Evolutionary conservation across 306 rosid genomes (phyloP).

Genomic region (Heteromeles arbutifolia): DNA sequence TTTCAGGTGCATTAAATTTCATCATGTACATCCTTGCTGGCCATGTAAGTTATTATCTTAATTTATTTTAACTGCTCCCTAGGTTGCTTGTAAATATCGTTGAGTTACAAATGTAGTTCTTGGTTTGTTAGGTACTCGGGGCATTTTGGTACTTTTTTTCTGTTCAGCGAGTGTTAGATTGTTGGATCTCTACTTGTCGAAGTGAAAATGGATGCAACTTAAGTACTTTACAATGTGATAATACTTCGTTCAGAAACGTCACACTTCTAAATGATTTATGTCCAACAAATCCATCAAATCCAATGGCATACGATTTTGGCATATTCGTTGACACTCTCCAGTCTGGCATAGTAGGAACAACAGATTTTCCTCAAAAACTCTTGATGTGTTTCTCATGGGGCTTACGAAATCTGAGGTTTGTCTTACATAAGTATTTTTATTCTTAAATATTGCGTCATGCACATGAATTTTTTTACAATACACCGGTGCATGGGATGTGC

Average conservation of each 20-base stretch:
- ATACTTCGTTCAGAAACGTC: neutral
- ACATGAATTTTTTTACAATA: too few relatives aligned
- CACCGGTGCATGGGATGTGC: too few relatives aligned
- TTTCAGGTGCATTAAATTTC: too few relatives aligned
- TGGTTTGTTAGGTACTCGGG: constrained; percentile 1
- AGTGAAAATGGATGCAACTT: neutral
- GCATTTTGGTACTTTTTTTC: constrained; percentile 15
- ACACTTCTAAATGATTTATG: neutral
- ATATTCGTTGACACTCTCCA: neutral
- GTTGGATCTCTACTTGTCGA: constrained; percentile 2
- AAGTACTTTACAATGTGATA: neutral
- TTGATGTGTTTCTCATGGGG: constrained; percentile 32
- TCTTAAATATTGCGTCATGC: too few relatives aligned
- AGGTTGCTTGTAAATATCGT: too few relatives aligned
- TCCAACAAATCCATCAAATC: neutral
- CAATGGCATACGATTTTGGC: neutral
- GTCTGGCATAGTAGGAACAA: neutral
- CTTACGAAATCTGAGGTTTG: constrained; percentile 28
- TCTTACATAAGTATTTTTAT: too few relatives aligned
- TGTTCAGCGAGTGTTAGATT: neutral
- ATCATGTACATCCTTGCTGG: too few relatives aligned
- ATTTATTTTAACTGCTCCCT: too few relatives aligned
- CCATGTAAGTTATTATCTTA: too few relatives aligned
- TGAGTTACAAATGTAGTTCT: too few relatives aligned
- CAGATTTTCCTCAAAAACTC: constrained; percentile 13